phyloP scores from a whole-genome alignment of 83 land plant genomes.

The Picea abies region DNA sequence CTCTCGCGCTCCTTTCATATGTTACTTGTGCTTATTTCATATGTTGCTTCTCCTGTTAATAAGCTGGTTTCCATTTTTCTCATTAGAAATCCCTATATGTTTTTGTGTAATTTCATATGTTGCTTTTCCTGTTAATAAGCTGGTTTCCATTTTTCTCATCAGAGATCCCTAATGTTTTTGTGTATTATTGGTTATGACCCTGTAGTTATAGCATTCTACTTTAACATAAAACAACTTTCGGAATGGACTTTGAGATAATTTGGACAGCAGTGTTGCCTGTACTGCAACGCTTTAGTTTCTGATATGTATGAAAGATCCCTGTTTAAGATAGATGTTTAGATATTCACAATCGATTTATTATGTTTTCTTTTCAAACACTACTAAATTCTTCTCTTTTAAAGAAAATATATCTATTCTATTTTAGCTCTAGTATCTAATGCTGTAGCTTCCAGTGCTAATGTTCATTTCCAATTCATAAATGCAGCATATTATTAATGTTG shows the following conservation, averaged over 20 bases:
- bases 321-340: too few species aligned
- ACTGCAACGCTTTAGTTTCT: constrained; percentile 2
- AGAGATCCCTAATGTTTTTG: not conserved
- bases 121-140: not conserved
- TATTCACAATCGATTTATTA: not conserved
- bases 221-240: not conserved
- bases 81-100: not conserved
- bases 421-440: not conserved
- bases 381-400: too few species aligned
- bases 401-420: too few species aligned
- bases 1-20: not conserved
- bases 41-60: not conserved
- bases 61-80: not conserved
- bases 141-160: not conserved
- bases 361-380: not conserved
- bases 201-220: not conserved
- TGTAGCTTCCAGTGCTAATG: not conserved
- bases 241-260: not conserved
- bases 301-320: not conserved
- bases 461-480: not conserved
- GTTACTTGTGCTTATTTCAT: not conserved
- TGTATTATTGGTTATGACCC: not conserved
- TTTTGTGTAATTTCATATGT: not conserved
- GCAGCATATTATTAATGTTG: not conserved
- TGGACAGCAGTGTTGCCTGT: not conserved